These are phyloP conservation scores for Calonectria pauciramosa DNA, from an alignment of 2,329 filamentous ascomycete genomes.

Conservation along the genomic window DNA sequence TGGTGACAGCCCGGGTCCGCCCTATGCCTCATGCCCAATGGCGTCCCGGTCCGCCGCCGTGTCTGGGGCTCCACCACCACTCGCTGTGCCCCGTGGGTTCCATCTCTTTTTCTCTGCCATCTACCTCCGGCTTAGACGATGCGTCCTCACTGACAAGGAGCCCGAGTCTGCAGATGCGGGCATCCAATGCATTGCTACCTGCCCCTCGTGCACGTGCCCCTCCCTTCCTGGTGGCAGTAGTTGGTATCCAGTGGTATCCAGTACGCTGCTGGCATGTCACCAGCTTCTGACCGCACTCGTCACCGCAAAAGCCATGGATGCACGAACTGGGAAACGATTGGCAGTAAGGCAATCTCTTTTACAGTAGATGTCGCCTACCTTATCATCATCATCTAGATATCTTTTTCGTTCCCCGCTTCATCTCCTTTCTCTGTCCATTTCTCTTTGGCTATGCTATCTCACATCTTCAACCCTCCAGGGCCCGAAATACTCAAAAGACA, in stretches of 20 bases:
- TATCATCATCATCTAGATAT: constrained; percentile 2
- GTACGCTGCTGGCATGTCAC: neutral
- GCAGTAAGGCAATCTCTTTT: neutral
- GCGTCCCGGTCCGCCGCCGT: neutral
- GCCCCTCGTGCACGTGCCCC: neutral
- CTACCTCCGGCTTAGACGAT: neutral
- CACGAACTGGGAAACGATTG: constrained; percentile 7
- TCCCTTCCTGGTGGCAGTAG: neutral
- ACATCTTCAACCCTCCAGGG: neutral
- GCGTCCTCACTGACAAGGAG: neutral
- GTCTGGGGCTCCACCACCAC: constrained; percentile 14
- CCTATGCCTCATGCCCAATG: neutral
- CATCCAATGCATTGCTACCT: neutral
- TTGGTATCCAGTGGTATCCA: neutral
- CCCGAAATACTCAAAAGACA: constrained; percentile 5
- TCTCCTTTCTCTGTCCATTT: neutral
- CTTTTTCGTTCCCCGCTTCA: neutral
- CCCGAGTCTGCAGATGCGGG: neutral
- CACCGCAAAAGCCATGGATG: neutral
- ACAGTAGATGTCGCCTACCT: constrained; percentile 1
- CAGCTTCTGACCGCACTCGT: neutral
- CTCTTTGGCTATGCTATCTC: neutral
- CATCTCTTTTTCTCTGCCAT: neutral
- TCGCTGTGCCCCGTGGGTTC: constrained; percentile 24
- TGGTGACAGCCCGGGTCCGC: constrained; percentile 5